Base-by-base conservation (phyloP, 225 moss, liverwort and hornwort species). In the Lunularia cruciata region DNA sequence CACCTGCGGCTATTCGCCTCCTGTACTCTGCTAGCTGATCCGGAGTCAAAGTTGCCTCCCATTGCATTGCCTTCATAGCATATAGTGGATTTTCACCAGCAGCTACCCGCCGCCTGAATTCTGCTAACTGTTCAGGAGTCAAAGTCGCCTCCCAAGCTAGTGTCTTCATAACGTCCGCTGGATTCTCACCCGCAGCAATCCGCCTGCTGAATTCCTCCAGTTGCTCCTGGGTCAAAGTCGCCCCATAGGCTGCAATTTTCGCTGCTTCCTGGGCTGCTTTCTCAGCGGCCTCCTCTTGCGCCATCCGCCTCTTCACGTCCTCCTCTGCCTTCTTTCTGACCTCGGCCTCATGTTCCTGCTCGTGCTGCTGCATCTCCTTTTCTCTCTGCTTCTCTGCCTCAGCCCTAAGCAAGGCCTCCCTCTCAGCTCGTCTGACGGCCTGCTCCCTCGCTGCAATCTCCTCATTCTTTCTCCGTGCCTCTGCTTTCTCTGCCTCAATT, bases 31-130 rank as follows among this genome's bases (percentile, higher is more conserved):
- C 69, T 11, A 69, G 42, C 4, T 69, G 55, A 37, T 69, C 69
- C 18, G 69, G 69, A 56, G 69, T 69, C 39, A 69, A 57, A 57
- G 16, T 55, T 37, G 77, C 74, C 16, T 59, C 65, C 62, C 65
- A 60, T 54, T 77, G 73, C 37, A 74, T 73, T 28, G 48, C 25
- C 0, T 74, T 82, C 14, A 57, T 70, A 14, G 38, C 58, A 42
- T 70, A 57, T 43, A 39, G 57, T 16, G 56, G 57, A 2, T 30
- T 35, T 36, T 67, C 67, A 67, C 69, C 69, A 3, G 69, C 69
- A 40, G 39, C 56, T 18, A 55, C 37, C 36, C 69, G 54, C 39
- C 40, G 26, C 18, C 55, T 40, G n/a, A 15, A 57, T n/a, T 69
- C 69, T 16, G 32, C 56, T 39, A 56, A 38, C 34, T 69, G 55